phyloP scores from a whole-genome alignment of 192 early-diverging fungal genomes.

The Backusella luteola region DNA sequence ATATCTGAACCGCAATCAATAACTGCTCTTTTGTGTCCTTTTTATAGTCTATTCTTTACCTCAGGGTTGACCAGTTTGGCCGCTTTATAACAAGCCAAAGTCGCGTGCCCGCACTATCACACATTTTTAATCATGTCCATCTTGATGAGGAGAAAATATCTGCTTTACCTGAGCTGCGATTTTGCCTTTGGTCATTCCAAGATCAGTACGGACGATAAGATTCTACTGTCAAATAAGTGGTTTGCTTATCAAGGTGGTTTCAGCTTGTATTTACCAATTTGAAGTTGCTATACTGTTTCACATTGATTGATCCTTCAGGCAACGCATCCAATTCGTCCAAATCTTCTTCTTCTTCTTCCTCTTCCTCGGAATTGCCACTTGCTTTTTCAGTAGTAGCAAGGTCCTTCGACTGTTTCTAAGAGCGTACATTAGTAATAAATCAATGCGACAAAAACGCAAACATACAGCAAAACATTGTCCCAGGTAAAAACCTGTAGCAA shows the following conservation, averaged over 20 bases:
- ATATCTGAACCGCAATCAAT: constrained; percentile 27
- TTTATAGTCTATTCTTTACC: constrained; percentile 17
- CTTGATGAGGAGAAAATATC: too few relatives aligned
- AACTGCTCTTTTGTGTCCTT: constrained; percentile 8
- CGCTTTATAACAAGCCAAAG: constrained; percentile 78
- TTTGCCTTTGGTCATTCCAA: constrained; percentile 95
- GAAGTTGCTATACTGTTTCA: constrained; percentile 19
- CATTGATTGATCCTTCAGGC: constrained; percentile 15
- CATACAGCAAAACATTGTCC: background rate
- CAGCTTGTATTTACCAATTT: constrained; percentile 15
- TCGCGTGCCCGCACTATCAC: constrained; percentile 82
- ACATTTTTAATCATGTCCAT: too few relatives aligned
- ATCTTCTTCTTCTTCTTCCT: background rate
- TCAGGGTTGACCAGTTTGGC: constrained; percentile 45
- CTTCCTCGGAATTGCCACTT: background rate
- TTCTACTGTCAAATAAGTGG: background rate
- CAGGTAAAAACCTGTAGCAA: background rate
- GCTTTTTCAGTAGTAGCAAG: background rate
- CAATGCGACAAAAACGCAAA: background rate
- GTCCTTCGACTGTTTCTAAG: background rate
- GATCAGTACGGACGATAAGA: constrained; percentile 82
- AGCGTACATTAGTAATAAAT: background rate
- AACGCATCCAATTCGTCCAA: constrained; percentile 10
- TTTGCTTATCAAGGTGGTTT: background rate
- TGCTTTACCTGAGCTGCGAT: constrained; percentile 71